Conservation (phyloP, 306 rosid species). For the Quercus robur region DNA sequence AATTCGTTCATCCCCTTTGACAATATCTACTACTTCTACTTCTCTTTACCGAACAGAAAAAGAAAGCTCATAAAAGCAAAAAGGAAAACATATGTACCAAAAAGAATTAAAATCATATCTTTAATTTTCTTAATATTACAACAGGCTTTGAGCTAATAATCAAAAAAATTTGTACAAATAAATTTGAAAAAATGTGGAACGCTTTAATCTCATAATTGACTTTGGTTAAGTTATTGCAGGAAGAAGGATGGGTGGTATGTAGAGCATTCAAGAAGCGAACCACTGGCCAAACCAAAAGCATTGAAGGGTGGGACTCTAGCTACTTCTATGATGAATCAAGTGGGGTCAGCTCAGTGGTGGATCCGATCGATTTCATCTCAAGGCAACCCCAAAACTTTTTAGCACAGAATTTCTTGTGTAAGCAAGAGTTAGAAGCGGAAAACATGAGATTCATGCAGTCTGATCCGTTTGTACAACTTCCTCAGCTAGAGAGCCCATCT, state of each 20-base stretch:
- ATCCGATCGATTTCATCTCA: slow-evolving; percentile 54
- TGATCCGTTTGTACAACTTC: slow-evolving; percentile 67
- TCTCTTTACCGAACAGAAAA: slow-evolving; percentile 31
- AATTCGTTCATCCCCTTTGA: slow-evolving; percentile 19
- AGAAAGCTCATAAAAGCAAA: slow-evolving; percentile 24
- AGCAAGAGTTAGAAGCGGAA: slow-evolving; percentile 72
- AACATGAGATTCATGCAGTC: slow-evolving; percentile 41
- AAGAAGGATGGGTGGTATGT: slow-evolving; percentile 99
- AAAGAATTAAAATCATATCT: background rate
- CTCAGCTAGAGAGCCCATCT: slow-evolving; percentile 74
- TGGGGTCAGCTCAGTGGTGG: slow-evolving; percentile 35
- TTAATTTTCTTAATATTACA: background rate
- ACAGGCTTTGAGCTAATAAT: background rate
- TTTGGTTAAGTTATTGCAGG: slow-evolving; percentile 46
- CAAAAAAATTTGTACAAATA: background rate
- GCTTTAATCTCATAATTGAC: slow-evolving; percentile 5
- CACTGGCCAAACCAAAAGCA: slow-evolving; percentile 48
- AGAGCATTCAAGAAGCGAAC: slow-evolving; percentile 90
- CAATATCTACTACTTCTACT: slow-evolving; percentile 27
- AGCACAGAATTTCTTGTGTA: slow-evolving; percentile 54
- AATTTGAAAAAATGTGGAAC: background rate
- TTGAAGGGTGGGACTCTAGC: slow-evolving; percentile 70
- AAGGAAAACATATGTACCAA: slow-evolving; percentile 8
- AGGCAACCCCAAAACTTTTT: slow-evolving; percentile 48
- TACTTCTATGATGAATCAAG: slow-evolving; percentile 63